Base-by-base conservation (phyloP, 2,329 filamentous ascomycete genomes). In the Simplicillium sp. region DNA sequence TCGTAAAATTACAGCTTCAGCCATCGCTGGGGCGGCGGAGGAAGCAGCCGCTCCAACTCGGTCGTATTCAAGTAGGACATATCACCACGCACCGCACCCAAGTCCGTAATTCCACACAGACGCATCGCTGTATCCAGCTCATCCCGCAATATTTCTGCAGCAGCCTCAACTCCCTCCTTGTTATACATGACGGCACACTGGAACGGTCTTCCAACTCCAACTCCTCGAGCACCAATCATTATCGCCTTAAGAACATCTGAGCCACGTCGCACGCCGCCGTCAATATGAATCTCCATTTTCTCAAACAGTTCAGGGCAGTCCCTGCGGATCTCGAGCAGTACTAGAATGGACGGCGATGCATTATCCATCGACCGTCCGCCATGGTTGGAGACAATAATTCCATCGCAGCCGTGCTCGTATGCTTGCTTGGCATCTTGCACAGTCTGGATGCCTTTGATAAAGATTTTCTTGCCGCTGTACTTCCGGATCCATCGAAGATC, bases 401-500 rank as follows among this genome's bases (percentile, higher is more conserved):
- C 66, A 17, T 64, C 57, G 3, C 60, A 63, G 1, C 60, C 60
- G 29, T 60, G 44, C 34, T 55, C 37, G 13, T 61, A 50, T 0
- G 66, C 66, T 5, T 60, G 40, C 11, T 57, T 46, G 0, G 60
- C 63, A 34, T 70, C 66, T n/a, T 65, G 61, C 3, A 61, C 58
- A 11, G 59, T 58, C 31, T 67, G 54, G 13, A 68, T 54, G 1
- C 67, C 67, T 44, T 70, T 69, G 34, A 66, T 45, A 62, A 65
- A 69, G 36, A 70, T 70, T 41, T 70, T 59, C 56, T 75, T 61
- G 36, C 59, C 61, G 0, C 68, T 73, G n/a, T 65, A 55, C 12
- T 57, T 55, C 15, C 66, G 56, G 31, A 77, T 51, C 71, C 71
- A 77, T 0, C 65, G 60, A 28, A 77, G 69, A 11, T 70, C 67